Evolutionary conservation across 768 basidiomycete genomes (phyloP).

Genomic region (Mycena crocata): DNA sequence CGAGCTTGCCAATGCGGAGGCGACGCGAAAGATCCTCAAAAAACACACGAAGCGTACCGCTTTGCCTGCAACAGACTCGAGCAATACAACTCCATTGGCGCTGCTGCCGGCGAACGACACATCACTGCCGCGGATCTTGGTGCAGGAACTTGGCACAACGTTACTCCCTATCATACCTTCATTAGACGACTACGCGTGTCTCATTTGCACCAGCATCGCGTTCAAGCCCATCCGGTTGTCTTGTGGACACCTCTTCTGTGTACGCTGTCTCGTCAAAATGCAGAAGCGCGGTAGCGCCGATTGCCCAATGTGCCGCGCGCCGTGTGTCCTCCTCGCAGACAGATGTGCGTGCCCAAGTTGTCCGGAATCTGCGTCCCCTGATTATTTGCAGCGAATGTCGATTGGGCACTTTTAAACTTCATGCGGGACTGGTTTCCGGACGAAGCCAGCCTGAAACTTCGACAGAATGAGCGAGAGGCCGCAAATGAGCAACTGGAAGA

Average conservation of each 20-base stretch:
- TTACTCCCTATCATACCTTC: conserved; percentile 85
- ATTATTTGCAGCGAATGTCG: conserved; percentile 70
- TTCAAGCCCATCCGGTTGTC: conserved; percentile 90
- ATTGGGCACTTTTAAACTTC: conserved; percentile 83
- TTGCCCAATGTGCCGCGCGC: conserved; percentile 89
- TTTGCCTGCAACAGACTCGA: conserved; percentile 56
- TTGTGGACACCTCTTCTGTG: conserved; percentile 86
- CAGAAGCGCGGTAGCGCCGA: conserved; percentile 80
- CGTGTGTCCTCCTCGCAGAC: conserved; percentile 81
- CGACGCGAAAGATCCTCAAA: conserved; percentile 92
- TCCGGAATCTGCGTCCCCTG: not conserved
- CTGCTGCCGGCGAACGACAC: conserved; percentile 41
- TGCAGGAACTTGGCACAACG: conserved; percentile 85
- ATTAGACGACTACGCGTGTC: conserved; percentile 86
- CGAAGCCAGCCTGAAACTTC: conserved; percentile 80
- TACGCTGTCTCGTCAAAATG: conserved; percentile 89
- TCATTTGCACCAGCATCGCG: conserved; percentile 90
- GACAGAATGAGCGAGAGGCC: conserved; percentile 81
- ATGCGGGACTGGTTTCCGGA: conserved; percentile 94
- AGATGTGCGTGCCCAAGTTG: conserved; percentile 64
- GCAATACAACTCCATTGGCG: conserved; percentile 44
- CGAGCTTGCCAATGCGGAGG: conserved; percentile 87
- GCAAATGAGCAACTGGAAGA: conserved; percentile 75
- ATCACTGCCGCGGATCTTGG: conserved; percentile 71
- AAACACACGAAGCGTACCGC: conserved; percentile 94